Percentiles rank a stretch among this genome's conserved stretches.
Evolutionary conservation across 495 filamentous ascomycete genomes (phyloP).

Genomic region (Neurospora sp.): DNA sequence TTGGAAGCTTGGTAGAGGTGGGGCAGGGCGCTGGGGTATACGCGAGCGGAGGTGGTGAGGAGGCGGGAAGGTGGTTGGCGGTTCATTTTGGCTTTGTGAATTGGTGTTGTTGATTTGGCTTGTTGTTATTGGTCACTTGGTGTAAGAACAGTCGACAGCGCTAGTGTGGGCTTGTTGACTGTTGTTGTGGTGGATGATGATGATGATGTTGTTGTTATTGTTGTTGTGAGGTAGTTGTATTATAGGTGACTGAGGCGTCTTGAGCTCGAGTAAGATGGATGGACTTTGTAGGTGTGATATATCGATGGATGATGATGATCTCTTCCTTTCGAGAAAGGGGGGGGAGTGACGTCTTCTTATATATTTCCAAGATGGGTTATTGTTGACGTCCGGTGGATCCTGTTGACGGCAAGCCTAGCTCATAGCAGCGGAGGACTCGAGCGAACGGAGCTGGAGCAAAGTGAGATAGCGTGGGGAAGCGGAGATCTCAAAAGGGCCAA

Average conservation of each 20-base stretch:
- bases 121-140: neutral
- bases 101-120: neutral
- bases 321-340: neutral
- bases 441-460: neutral
- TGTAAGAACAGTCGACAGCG: neutral
- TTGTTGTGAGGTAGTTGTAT: neutral
- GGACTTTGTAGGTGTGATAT: neutral
- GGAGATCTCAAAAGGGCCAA: neutral
- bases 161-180: neutral
- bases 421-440: neutral
- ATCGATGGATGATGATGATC: neutral
- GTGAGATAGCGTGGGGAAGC: neutral
- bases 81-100: constrained; percentile 16
- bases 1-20: constrained; percentile 23
- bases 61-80: constrained; percentile 16
- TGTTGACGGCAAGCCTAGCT: neutral
- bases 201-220: neutral
- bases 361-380: neutral
- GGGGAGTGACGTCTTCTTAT: neutral
- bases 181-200: neutral
- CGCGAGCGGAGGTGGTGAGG: constrained; percentile 32
- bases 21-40: constrained; percentile 34
- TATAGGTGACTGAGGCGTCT: neutral
- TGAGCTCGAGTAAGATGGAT: neutral
- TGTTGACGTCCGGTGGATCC: neutral